A percentile compares a stretch with the other conserved stretches of the same genome.
Evolutionary conservation across 2,329 filamentous ascomycete genomes (phyloP).

Genomic region (Lachnellula cervina): DNA sequence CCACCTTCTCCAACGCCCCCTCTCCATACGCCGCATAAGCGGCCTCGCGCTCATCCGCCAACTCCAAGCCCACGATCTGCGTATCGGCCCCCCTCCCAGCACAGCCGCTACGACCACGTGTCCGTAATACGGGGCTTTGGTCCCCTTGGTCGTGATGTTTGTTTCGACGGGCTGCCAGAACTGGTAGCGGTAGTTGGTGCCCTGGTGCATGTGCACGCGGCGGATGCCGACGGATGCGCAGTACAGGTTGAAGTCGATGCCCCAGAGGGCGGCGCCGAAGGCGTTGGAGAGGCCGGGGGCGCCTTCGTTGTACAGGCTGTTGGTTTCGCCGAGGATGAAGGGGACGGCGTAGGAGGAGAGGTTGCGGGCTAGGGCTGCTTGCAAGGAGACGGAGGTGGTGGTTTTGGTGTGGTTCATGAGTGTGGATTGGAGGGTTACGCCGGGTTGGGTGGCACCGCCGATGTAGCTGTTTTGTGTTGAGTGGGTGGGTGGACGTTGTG

Average conservation of each 20-base stretch:
- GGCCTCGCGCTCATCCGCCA: constrained; percentile 36
- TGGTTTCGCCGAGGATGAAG: constrained; percentile 41
- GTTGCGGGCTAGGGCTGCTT: constrained; percentile 17
- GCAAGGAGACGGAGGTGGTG: constrained; percentile 42
- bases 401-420: constrained; percentile 60
- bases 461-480: constrained; percentile 49
- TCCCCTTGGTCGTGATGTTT: constrained; percentile 45
- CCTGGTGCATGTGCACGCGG: constrained; percentile 60
- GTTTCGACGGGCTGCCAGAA: constrained; percentile 57
- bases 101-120: constrained; percentile 54
- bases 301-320: constrained; percentile 59
- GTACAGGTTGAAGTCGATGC: constrained; percentile 56
- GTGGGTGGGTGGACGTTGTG: background rate
- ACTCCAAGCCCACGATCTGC: constrained; percentile 44
- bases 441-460: constrained; percentile 51
- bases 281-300: constrained; percentile 57
- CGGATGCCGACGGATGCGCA: constrained; percentile 50
- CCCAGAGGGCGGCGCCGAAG: constrained; percentile 63
- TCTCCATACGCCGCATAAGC: constrained; percentile 53
- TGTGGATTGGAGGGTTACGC: constrained; percentile 57
- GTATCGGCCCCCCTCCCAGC: constrained; percentile 41
- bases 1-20: constrained; percentile 41
- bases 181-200: constrained; percentile 57
- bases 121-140: constrained; percentile 61
- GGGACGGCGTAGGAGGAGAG: constrained; percentile 34